Base-by-base conservation (phyloP, 305 asterid genomes). In the Fraxinus dipetala region DNA sequence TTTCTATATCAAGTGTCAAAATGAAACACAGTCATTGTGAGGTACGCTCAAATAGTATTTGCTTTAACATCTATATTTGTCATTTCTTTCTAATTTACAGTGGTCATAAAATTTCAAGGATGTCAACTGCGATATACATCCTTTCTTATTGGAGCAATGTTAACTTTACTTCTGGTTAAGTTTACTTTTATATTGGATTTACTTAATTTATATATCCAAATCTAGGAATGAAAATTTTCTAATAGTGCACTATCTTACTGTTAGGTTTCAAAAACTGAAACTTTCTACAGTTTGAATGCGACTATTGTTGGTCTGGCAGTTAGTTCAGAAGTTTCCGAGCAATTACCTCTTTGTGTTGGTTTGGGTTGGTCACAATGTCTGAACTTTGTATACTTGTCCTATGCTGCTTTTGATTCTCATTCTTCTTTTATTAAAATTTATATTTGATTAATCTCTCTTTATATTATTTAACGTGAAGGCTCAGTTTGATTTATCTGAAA, bases 251-350 rank as follows among this genome's bases (percentile, higher is more conserved):
- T 76, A 22, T 83, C 74, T 85, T 82, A 81, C 67, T 90, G 84
- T 72, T 81, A 96, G 99, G 96, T 96, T 40, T 92, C 95, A 6
- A 83, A 63, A 75, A 67, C 86, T 40, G 98, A 94, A 88, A 89
- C 87, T 61, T 90, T 91, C 87, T 89, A 91, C 93, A 89, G 98
- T 83, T 92, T 96, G 91, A 96, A 96, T 88, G 98, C 93, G 30
- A 85, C 92, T 77, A 89, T 94, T 40, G 94, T 96, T 85, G 99
- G 98, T 73, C 86, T 96, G 79, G 98, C 95, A 26, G 86, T 89
- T 87, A 86, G 87, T 85, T 83, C 95, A 69, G 89, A 76, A 78
- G 84, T 16, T 34, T 85, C 95, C 8, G 91, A 91, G 83, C 82
- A 85, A 74, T 85, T 87, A 80, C 93, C 97, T 84, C 93, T 80